These are phyloP conservation scores for Emergomyces orientalis DNA, from an alignment of 2,329 filamentous ascomycete genomes.

Conservation along the genomic window DNA sequence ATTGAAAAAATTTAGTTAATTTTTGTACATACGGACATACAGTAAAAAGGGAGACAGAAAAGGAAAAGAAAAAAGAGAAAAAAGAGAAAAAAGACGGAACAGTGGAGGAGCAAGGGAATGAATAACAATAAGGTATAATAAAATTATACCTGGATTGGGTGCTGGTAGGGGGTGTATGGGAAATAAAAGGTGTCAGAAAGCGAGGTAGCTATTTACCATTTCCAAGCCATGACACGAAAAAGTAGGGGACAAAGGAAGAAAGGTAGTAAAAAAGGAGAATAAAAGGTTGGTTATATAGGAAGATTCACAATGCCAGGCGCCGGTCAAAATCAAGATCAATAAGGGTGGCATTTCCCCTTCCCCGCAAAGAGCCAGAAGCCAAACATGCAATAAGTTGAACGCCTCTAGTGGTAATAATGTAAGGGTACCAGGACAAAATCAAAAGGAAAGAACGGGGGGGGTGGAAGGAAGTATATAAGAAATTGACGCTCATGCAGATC, in stretches of 20 bases:
- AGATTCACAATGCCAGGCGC: not conserved
- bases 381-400: slow-evolving; percentile 1
- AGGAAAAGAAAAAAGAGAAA: not conserved
- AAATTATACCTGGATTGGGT: not conserved
- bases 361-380: not conserved
- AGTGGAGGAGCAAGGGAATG: not conserved
- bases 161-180: not conserved
- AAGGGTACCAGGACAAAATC: slow-evolving; percentile 9
- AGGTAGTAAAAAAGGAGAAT: not conserved
- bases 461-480: slow-evolving; percentile 20
- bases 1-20: not conserved
- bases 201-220: not conserved
- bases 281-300: slow-evolving; percentile 1
- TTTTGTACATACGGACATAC: not conserved
- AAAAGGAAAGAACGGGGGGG: slow-evolving; percentile 22
- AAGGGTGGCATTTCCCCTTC: not conserved
- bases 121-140: not conserved
- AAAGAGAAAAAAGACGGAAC: not conserved
- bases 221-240: not conserved
- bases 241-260: not conserved
- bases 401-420: slow-evolving; percentile 3
- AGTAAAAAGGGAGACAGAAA: not conserved
- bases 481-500: slow-evolving; percentile 44
- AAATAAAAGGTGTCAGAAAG: not conserved
- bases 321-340: not conserved